Base-by-base conservation (phyloP, 2,329 filamentous ascomycete species). In the Incumbomyces delicatus region DNA sequence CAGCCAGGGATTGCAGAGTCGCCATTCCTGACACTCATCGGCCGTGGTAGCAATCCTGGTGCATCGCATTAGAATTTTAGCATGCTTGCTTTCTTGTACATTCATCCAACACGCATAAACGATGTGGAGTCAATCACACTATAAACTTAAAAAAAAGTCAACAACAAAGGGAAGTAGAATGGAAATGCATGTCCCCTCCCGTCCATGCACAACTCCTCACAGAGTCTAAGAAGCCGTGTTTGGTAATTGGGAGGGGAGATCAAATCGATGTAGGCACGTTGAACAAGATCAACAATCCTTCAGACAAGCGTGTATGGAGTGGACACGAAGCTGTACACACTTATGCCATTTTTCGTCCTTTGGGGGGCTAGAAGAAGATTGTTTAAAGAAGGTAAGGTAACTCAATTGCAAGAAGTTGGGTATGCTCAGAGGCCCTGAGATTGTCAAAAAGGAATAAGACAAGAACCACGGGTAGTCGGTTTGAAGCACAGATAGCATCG, bases 241-340 rank as follows among this genome's bases (percentile, higher is more conserved):
- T 71, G 69, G 67, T 71, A 71, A 69, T 66, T 63, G 64, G 63
- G 65, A 61, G 64, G 63, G 61, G 57, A 56, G 55, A 57, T 42
- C 29, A 61, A 66, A 40, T 55, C 64, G 53, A 70, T 83, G 70
- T 83, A 69, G 79, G 78, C 79, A 81, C 76, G 77, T 62, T 69
- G 61, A 67, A 68, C 64, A 71, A 66, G 30, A 29, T 40, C 38
- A 40, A 40, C 30, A 64, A 73, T 80, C 79, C 78, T 82, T 81
- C 78, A 81, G 77, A 75, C 73, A 68, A 69, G 32, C 71, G 71
- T 71, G 71, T 75, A 80, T 77, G 65, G 71, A 61, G 53, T 71
- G 64, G 38, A 70, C 63, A 62, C 72, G 74, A 71, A 70, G 78
- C 78, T 81, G 79, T 83, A 83, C 79, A 82, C 79, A 83, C 78